phyloP scores from a whole-genome alignment of 1,284 basidiomycete genomes.

The Cutaneotrichosporon spelunceum region DNA sequence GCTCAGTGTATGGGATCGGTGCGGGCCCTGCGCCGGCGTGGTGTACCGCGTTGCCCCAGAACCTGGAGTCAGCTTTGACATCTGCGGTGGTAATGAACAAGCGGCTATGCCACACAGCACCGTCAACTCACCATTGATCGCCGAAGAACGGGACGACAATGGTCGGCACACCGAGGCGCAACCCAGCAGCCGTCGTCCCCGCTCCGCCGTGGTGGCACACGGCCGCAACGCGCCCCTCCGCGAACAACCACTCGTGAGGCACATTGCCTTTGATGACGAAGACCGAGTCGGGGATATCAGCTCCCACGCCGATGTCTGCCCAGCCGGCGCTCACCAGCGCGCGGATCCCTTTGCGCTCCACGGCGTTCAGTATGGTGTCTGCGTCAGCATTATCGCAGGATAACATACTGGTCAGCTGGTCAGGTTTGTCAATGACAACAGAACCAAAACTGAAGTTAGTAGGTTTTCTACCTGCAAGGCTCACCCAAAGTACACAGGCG shows the following conservation, averaged over 20 bases:
- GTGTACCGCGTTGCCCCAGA: conserved; percentile 61
- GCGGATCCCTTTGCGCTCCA: conserved; percentile 57
- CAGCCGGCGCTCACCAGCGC: conserved; percentile 65
- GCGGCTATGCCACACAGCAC: background rate
- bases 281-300: conserved; percentile 55
- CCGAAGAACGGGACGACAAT: conserved; percentile 69
- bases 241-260: conserved; percentile 70
- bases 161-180: conserved; percentile 63
- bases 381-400: background rate
- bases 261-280: conserved; percentile 59
- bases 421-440: conserved; percentile 62
- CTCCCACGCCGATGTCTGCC: conserved; percentile 57
- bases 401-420: conserved; percentile 48
- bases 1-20: conserved; percentile 59
- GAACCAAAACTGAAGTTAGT: conserved; percentile 58
- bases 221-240: conserved; percentile 57
- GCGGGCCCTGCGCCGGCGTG: conserved; percentile 62
- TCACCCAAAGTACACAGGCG: conserved; percentile 63
- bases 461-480: conserved; percentile 1
- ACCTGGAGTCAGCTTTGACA: conserved; percentile 27
- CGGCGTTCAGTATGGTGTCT: conserved; percentile 61
- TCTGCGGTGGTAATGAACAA: background rate
- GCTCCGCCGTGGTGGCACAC: conserved; percentile 70
- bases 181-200: conserved; percentile 63
- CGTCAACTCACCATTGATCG: conserved; percentile 56